Percentiles rank a stretch among this genome's conserved stretches.
Conservation (phyloP, 495 filamentous ascomycete genomes). For the Penicillium paradoxum region DNA sequence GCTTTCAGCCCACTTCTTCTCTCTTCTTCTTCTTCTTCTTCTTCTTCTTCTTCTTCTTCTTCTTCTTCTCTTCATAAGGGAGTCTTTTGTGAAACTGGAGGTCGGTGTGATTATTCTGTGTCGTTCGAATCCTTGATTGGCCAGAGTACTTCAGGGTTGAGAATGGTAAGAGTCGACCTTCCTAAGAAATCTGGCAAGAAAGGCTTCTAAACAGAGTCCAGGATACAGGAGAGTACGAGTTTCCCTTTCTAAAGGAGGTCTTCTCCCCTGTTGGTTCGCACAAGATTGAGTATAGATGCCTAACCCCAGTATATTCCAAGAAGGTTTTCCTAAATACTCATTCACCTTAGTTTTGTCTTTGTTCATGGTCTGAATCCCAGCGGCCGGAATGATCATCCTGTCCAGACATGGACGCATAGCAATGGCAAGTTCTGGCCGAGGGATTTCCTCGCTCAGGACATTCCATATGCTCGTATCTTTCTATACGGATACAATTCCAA, state of each 20-base stretch:
- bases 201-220: constrained; percentile 2
- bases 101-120: background rate
- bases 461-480: constrained; percentile 37
- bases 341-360: constrained; percentile 28
- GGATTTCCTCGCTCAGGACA: constrained; percentile 37
- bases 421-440: constrained; percentile 39
- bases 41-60: no score
- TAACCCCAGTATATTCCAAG: background rate
- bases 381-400: constrained; percentile 35
- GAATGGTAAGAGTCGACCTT: background rate
- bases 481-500: constrained; percentile 43
- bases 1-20: background rate
- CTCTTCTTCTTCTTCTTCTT: no score
- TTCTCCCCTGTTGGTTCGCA: constrained; percentile 25
- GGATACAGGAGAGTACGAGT: constrained; percentile 28
- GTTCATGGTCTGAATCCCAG: constrained; percentile 38
- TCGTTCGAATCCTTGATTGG: background rate
- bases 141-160: background rate
- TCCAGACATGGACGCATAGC: constrained; percentile 36
- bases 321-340: background rate
- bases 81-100: background rate
- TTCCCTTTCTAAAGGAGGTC: constrained; percentile 35
- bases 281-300: constrained; percentile 28
- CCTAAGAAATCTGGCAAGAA: background rate
- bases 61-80: no score